Base-by-base conservation (phyloP, 257 asterid genomes). In the Cordia subcordata region DNA sequence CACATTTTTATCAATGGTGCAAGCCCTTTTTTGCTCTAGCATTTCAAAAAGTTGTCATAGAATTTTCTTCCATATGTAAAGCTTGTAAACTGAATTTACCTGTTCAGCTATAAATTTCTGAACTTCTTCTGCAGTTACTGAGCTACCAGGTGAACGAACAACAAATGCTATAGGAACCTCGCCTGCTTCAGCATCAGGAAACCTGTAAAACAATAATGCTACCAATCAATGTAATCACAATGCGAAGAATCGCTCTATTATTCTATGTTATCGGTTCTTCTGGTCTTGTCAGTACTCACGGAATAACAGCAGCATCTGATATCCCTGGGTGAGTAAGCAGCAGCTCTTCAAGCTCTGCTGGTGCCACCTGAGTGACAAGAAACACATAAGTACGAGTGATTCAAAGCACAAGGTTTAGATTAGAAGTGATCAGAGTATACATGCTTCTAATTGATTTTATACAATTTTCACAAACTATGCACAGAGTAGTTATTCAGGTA, bases 121-220 rank as follows among this genome's bases (percentile, higher is more conserved):
- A 60, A 64, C 58, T 8, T 76, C 68, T 55, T 60, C 52, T 47
- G 37, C 66, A 10, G 78, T 23, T 13, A 76, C 49, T 8, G 76
- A 65, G 57, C 54, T 60, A 39, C 55, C 75, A 4, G 87, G 76
- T 20, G 81, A 70, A 8, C 85, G 86, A 18, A 83, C 91, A 37
- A 85, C 85, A 60, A 61, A 85, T 14, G 85, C 88, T 18, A 71
- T 54, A 0, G 88, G 91, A 62, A 85, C 85, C 73, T 85, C 88
- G 54, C 94, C 94, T 63, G 91, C 94, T 83, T 83, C 85, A 10
- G 73, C 82, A 59, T 85, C 88, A 11, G 91, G 86, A 46, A 72
- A 79, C 64, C 91, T 83, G 8, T 19, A 63, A 61, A 66, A 53
- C 44, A 23, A 58, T 61, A 19, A 49, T 5, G 5, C 20, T 5